Evolutionary conservation across 495 filamentous ascomycete genomes (phyloP), one percentile per base, ranked within the genome.

Genomic region (Mycothermus thermophilus): DNA sequence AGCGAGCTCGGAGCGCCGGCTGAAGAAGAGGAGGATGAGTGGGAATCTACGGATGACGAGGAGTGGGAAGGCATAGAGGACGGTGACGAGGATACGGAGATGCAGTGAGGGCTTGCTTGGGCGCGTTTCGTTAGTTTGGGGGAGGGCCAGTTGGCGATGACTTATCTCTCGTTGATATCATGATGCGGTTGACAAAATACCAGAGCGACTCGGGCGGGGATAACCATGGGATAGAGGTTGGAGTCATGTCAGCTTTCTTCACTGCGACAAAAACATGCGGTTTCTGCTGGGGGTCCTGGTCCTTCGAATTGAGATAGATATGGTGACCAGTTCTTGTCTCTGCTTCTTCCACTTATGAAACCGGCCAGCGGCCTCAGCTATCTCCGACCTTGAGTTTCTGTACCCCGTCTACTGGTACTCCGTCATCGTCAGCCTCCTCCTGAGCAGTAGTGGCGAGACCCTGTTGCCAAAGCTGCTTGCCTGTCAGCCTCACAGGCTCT

Each of bases 391-490:
- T 80, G 37, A 87, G 60, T 56, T 76, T 79, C 30, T 79, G 72
- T 28, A 84, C 55, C 21, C 62, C 69, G 44, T 73, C 72, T 19
- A 61, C 52, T 14, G 75, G 55, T 30, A 60, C 50, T 10, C 54
- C 58, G 41, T 64, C 64, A 12, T 62, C 57, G 0, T 64, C 71
- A 17, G 48, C 65, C 28, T 86, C 80, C 43, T 83, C 83, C 54
- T 85, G 79, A 32, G 78, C 81, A 32, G 47, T 66, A 19, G 75
- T 77, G 42, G 65, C 83, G 51, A 93, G 60, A 7, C 85, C 85
- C 32, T 71, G 66, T 63, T 86, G 79, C 85, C 85, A 93, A 32
- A 93, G 55, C 51, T 93, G 76, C 54, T 63, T 80, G 22, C 85
- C 85, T 5, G 83, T 85, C 41, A 92, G 61, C 52, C 67, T 77